phyloP scores from a whole-genome alignment of 352 stramenopile species.

The Phytopythium montanum region DNA sequence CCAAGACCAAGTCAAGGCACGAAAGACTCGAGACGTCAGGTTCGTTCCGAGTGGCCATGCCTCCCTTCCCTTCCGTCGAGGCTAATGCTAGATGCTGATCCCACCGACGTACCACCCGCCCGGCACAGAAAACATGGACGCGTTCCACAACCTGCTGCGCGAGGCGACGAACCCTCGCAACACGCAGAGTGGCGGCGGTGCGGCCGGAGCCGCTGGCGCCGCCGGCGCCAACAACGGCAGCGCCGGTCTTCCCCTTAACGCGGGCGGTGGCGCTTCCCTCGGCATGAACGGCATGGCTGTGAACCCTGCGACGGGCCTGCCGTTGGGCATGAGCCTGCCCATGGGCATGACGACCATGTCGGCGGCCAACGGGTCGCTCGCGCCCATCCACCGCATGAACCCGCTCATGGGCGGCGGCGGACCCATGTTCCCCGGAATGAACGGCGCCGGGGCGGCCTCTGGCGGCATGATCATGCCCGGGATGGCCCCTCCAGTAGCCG shows the following conservation, averaged over 20 bases:
- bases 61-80: no score
- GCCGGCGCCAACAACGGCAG: no score
- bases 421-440: constrained; percentile 62
- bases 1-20: no score
- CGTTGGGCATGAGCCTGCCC: constrained; percentile 63
- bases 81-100: no score
- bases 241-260: no score
- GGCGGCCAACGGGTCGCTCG: constrained; percentile 20
- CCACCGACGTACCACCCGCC: no score
- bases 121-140: constrained; percentile 40
- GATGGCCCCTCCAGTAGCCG: constrained; percentile 10
- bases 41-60: no score
- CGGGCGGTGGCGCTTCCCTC: constrained; percentile 30
- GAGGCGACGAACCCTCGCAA: constrained; percentile 60
- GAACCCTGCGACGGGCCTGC: constrained; percentile 32
- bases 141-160: constrained; percentile 74
- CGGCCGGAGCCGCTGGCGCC: no score
- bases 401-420: constrained; percentile 58
- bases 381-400: constrained; percentile 73
- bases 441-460: constrained; percentile 9
- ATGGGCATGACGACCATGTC: constrained; percentile 37
- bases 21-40: no score
- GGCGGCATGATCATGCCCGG: constrained; percentile 8
- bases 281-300: constrained; percentile 24
- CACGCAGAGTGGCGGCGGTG: constrained; percentile 10